A percentile compares a stretch with the other conserved stretches of the same genome.
These are phyloP conservation scores for Saccharomyces jurei DNA, from an alignment of 805 yeast genomes.

Conservation along the genomic window DNA sequence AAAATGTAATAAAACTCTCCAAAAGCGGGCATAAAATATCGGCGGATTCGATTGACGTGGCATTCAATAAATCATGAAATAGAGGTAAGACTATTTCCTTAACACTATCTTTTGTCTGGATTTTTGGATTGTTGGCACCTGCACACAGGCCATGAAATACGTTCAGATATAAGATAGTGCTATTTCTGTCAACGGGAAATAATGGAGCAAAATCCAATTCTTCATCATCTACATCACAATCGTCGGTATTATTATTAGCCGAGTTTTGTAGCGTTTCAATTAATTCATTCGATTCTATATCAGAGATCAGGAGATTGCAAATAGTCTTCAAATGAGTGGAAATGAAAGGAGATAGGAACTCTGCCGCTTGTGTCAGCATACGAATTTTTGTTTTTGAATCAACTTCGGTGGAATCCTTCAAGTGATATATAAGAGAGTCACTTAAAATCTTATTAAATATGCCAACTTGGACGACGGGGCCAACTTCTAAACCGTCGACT, in stretches of 20 bases:
- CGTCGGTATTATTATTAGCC: slow-evolving; percentile 2
- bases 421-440: slow-evolving; percentile 18
- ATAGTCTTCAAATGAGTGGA: slow-evolving; percentile 17
- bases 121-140: slow-evolving; percentile 20
- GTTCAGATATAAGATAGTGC: slow-evolving; percentile 19
- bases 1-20: slow-evolving; percentile 20
- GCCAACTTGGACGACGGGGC: slow-evolving; percentile 19
- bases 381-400: slow-evolving; percentile 10
- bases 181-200: slow-evolving; percentile 18
- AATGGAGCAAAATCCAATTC: slow-evolving; percentile 11
- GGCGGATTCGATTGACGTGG: slow-evolving; percentile 18
- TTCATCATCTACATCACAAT: slow-evolving; percentile 7
- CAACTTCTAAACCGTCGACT: slow-evolving; percentile 10
- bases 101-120: slow-evolving; percentile 17
- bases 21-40: slow-evolving; percentile 17
- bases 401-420: slow-evolving; percentile 6
- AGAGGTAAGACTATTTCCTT: slow-evolving; percentile 20
- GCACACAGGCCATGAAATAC: slow-evolving; percentile 25
- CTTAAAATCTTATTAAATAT: slow-evolving; percentile 19
- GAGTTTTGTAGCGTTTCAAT: slow-evolving; percentile 4
- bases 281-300: slow-evolving; percentile 13
- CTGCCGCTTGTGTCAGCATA: slow-evolving; percentile 27
- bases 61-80: slow-evolving; percentile 16
- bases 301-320: slow-evolving; percentile 20
- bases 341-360: slow-evolving; percentile 26